Conservation (phyloP, 805 yeast genomes). For the Pachysolen tannophilus region DNA sequence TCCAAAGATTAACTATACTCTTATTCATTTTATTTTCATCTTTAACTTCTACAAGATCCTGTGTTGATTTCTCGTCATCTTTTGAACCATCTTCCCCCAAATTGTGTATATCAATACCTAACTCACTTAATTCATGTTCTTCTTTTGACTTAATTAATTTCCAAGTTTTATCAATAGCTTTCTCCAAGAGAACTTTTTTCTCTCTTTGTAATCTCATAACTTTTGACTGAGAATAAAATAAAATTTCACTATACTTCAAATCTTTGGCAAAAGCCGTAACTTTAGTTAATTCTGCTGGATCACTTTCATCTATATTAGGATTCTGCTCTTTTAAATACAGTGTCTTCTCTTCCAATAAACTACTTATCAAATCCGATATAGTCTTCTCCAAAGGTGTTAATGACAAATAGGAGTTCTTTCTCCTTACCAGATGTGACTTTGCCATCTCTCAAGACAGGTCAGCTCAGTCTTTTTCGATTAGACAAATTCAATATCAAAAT, state of each 20-base stretch:
- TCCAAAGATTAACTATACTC: constrained; percentile 69
- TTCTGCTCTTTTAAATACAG: constrained; percentile 27
- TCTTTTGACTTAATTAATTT: constrained; percentile 52
- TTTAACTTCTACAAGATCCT: constrained; percentile 53
- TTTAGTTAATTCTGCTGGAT: constrained; percentile 26
- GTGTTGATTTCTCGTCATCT: constrained; percentile 23
- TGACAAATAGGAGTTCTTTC: constrained; percentile 17
- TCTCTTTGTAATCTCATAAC: constrained; percentile 64
- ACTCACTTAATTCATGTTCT: constrained; percentile 36
- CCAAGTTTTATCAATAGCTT: constrained; percentile 55
- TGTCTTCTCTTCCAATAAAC: constrained; percentile 53
- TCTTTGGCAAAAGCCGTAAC: constrained; percentile 50
- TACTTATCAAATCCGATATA: constrained; percentile 45
- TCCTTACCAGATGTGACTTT: constrained; percentile 10
- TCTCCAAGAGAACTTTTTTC: constrained; percentile 56
- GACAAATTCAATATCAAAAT: neutral
- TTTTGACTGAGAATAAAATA: constrained; percentile 52
- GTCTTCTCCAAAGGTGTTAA: constrained; percentile 43
- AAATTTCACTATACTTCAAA: constrained; percentile 39
- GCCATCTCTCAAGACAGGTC: constrained; percentile 13
- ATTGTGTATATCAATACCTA: constrained; percentile 19
- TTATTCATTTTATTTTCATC: constrained; percentile 70
- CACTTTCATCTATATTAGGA: constrained; percentile 23
- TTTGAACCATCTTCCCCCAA: constrained; percentile 14
- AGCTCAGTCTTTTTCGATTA: neutral